Evolutionary conservation across 2,329 filamentous ascomycete species (phyloP), one percentile per base, ranked within the genome.

Genomic region (Microcyclosporella mali): DNA sequence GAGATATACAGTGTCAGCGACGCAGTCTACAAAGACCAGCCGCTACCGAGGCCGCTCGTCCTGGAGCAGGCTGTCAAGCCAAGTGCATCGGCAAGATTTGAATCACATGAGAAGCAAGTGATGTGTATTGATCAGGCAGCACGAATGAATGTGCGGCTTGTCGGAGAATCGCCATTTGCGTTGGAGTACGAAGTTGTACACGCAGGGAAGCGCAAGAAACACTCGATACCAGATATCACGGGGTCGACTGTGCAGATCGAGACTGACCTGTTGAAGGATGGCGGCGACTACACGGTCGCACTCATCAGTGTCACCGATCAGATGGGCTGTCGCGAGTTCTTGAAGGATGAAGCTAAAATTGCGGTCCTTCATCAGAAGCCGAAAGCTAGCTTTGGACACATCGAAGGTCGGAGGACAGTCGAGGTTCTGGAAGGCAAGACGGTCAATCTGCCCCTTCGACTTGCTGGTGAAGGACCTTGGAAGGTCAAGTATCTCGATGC

Each of bases 101-200:
- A 88, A 42, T 73, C 74, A 18, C 70, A 72, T 6, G 69, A 73
- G 15, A 69, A 72, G 16, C 73, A 80, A 47, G 81, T 78, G 55
- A 81, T 85, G 37, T 98, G 92, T 60, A 83, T 97, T 42, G 88
- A 92, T 46, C 83, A 94, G 43, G 74, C 82, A 15, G 79, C 89
- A 6, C 77, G 82, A 25, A 79, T 92, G 19, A 79, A 87, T 43
- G 79, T 95, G 30, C 67, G 74, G 39, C 76, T 97, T 32, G 72
- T 80, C 34, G 92, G 94, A 32, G 88, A 97, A 56, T 75, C 82
- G 14, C 92, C 94, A 0, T 97, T 90, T 73, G 84, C 75, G 16
- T 69, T 98, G 30, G 88, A 97, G 60, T 98, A 94, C 70, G 92
- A 97, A 65, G 71, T 95, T 31, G 78, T 95, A 6, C 86, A 97